Evolutionary conservation across 129 eudicot genomes (phyloP).

Genomic region (Heracleum sosnowskyi): DNA sequence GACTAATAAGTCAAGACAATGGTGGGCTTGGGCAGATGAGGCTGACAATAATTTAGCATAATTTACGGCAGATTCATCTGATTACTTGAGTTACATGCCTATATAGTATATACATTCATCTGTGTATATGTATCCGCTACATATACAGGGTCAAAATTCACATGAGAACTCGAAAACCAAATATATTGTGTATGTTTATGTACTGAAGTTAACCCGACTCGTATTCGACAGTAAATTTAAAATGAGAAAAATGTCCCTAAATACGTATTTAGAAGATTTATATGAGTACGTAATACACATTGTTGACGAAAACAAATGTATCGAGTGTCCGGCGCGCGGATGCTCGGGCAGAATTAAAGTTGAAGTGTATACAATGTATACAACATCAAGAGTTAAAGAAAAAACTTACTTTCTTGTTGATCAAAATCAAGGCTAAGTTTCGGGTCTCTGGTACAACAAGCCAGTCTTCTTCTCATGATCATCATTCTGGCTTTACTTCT

Average conservation of each 20-base stretch:
- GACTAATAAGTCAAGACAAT: conserved; percentile 15
- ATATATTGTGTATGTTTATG: no score
- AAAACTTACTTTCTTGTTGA: conserved; percentile 49
- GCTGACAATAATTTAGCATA: conserved; percentile 11
- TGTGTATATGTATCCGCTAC: background rate
- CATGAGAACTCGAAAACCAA: background rate
- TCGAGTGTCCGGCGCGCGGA: background rate
- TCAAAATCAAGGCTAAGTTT: conserved; percentile 79
- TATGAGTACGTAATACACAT: no score
- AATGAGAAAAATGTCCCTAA: no score
- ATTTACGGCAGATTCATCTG: conserved; percentile 12
- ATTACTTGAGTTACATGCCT: background rate
- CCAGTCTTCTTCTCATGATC: conserved; percentile 56
- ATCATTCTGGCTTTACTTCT: conserved; percentile 21
- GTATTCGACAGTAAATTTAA: no score
- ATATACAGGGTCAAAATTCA: background rate
- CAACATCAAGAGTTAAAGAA: conserved; percentile 13
- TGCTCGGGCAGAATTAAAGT: background rate
- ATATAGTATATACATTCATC: background rate
- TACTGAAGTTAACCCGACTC: no score
- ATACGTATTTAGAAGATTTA: no score
- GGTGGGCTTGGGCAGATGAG: conserved; percentile 10
- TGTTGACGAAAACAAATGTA: no score
- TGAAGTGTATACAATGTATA: background rate
- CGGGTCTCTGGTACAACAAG: conserved; percentile 67